Conservation (phyloP, 805 yeast species). For the Lachancea mirantina region DNA sequence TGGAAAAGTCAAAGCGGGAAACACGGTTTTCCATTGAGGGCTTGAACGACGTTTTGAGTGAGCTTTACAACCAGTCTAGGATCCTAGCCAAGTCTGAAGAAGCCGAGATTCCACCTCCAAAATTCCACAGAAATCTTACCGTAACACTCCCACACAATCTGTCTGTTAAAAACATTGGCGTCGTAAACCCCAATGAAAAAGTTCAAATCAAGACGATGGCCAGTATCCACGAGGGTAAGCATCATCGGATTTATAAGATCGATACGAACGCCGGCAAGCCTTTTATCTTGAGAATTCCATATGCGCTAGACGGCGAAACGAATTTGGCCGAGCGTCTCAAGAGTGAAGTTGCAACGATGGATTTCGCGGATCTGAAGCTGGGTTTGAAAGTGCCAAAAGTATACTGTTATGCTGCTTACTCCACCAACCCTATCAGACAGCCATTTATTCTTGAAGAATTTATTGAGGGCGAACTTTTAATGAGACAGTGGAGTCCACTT, state of each 20-base stretch:
- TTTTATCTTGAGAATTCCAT: constrained; percentile 79
- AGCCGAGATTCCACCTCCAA: constrained; percentile 33
- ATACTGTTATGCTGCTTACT: constrained; percentile 53
- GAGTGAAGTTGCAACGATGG: constrained; percentile 91
- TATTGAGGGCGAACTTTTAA: constrained; percentile 70
- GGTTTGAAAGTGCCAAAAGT: constrained; percentile 69
- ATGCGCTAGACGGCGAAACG: constrained; percentile 60
- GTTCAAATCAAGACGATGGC: constrained; percentile 61
- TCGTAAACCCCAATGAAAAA: constrained; percentile 36
- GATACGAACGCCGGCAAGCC: constrained; percentile 53
- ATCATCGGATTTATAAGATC: constrained; percentile 77
- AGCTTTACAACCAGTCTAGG: constrained; percentile 35
- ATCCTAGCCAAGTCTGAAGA: constrained; percentile 26
- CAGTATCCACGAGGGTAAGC: constrained; percentile 90
- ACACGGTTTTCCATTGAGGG: constrained; percentile 83
- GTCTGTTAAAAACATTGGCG: constrained; percentile 38
- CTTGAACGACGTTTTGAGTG: constrained; percentile 45
- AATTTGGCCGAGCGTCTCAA: constrained; percentile 62
- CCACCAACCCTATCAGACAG: constrained; percentile 53
- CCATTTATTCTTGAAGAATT: constrained; percentile 81
- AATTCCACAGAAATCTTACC: constrained; percentile 35
- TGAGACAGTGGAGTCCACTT: constrained; percentile 89
- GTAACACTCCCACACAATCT: constrained; percentile 45
- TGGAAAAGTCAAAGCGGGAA: constrained; percentile 66
- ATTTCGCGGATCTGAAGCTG: constrained; percentile 61